Evolutionary conservation across 2,329 filamentous ascomycete species (phyloP), one percentile per base, ranked within the genome.

Genomic region (Sporothrix mexicana): DNA sequence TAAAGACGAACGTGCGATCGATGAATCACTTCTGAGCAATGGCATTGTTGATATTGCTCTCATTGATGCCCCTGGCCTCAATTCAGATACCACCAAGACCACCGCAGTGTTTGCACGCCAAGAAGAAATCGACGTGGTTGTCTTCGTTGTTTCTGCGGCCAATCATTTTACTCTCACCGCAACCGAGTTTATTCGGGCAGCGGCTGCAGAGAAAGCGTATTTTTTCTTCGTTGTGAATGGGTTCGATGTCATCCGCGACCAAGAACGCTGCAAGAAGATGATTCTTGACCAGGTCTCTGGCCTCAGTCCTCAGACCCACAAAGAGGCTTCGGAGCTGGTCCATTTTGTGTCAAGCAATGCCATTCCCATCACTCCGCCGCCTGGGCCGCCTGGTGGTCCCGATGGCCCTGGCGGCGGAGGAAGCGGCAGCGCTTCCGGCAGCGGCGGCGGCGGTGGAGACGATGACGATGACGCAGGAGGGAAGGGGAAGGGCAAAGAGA

Each of bases 221-320:
- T 95, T 99, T 75, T 99, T 99, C 81, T 97, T 99, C 81, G 96
- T 99, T 15, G 96, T 99, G 76, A 99, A 99, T 80, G 95, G 95
- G 20, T 99, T 94, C 78, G 96, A 99, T 82, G 92, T 92, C 74
- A 98, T 99, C 78, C 88, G 92, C 75, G 95, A 98, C 81, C 96
- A 98, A 84, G 87, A 93, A 74, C 88, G 95, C 73, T 98, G 95
- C 80, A 89, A 97, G 80, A 94, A 96, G 79, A 93, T 94, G 89
- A 96, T 99, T 68, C 81, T 99, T 73, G 94, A 98, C 77, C 95
- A 98, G 81, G 91, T 99, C 17, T 86, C 88, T 67, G 90, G 90
- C 36, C 86, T 99, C n/a, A 98, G 95, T 79, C 96, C 95, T 2
- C 91, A 92, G 69, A 99, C 96, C 0, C 92, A 91, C 85, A 98